phyloP scores from a whole-genome alignment of 1,284 basidiomycete species.

The Heliocybe sulcata region DNA sequence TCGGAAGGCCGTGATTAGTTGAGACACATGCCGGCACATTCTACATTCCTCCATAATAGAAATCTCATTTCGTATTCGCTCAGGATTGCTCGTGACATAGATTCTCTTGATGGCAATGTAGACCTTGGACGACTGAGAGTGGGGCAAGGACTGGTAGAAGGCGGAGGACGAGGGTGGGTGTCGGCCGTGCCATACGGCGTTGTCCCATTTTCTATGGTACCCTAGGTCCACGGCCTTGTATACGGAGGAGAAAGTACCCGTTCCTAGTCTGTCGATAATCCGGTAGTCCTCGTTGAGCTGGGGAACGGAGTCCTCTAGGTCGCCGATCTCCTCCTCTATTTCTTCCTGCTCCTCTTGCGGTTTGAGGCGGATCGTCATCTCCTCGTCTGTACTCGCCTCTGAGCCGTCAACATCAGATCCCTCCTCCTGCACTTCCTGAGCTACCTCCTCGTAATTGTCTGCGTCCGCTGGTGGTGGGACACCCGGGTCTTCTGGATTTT shows the following conservation, averaged over 20 bases:
- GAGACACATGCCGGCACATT: slow-evolving; percentile 80
- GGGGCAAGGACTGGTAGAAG: slow-evolving; percentile 45
- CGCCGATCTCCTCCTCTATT: slow-evolving; percentile 70
- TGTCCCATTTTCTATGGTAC: slow-evolving; percentile 76
- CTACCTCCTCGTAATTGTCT: slow-evolving; percentile 11
- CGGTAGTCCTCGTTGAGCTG: slow-evolving; percentile 65
- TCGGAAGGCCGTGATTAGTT: slow-evolving; percentile 93
- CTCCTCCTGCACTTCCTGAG: slow-evolving; percentile 21
- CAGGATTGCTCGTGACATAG: slow-evolving; percentile 92
- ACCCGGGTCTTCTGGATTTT: slow-evolving; percentile 19
- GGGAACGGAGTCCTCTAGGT: slow-evolving; percentile 56
- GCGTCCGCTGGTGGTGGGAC: slow-evolving; percentile 25
- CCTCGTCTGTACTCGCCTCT: slow-evolving; percentile 28
- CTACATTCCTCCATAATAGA: slow-evolving; percentile 85
- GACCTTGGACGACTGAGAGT: slow-evolving; percentile 39
- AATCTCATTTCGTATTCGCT: slow-evolving; percentile 92
- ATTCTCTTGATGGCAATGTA: slow-evolving; percentile 97
- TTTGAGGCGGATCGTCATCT: slow-evolving; percentile 46
- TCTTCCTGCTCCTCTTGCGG: slow-evolving; percentile 66
- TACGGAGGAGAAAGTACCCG: slow-evolving; percentile 97
- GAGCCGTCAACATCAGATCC: slow-evolving; percentile 32
- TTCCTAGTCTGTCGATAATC: slow-evolving; percentile 88
- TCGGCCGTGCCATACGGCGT: slow-evolving; percentile 69
- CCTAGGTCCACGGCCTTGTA: slow-evolving; percentile 91
- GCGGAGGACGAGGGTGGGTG: slow-evolving; percentile 56